These are phyloP conservation scores for Tricholoma terreum DNA, from an alignment of 768 basidiomycete genomes.

Conservation along the genomic window DNA sequence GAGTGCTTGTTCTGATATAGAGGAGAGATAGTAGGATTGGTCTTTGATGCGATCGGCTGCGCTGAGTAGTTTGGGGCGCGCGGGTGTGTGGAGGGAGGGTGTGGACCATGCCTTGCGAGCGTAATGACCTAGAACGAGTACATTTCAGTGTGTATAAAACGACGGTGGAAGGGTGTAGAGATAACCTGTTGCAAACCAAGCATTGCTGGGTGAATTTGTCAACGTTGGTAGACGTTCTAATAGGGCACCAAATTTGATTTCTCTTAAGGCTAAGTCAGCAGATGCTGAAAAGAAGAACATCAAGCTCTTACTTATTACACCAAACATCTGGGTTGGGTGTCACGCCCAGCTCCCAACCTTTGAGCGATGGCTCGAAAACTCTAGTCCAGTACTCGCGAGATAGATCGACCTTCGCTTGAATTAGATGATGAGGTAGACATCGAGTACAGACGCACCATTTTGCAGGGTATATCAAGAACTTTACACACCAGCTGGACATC, in stretches of 20 bases:
- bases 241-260: conserved; percentile 89
- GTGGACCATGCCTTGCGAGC: conserved; percentile 60
- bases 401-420: conserved; percentile 66
- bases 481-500: conserved; percentile 83
- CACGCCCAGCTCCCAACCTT: conserved; percentile 69
- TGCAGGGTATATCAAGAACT: conserved; percentile 67
- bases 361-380: conserved; percentile 86
- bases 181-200: conserved; percentile 82
- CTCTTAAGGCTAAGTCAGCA: conserved; percentile 39
- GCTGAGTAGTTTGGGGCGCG: conserved; percentile 53
- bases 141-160: not conserved
- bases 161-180: conserved; percentile 1
- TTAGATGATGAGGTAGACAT: not conserved
- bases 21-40: conserved; percentile 89
- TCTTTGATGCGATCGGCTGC: conserved; percentile 69
- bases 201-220: conserved; percentile 17
- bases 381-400: conserved; percentile 86
- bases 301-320: conserved; percentile 72
- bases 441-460: conserved; percentile 50
- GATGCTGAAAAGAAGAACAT: not conserved
- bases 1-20: conserved; percentile 65
- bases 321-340: conserved; percentile 94
- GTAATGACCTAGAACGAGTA: conserved; percentile 69
- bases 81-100: conserved; percentile 4
- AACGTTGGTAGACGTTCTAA: conserved; percentile 53